A percentile compares a stretch with the other conserved stretches of the same genome.
phyloP scores from a whole-genome alignment of 768 basidiomycete genomes.

The Hydnomerulius pinastri region DNA sequence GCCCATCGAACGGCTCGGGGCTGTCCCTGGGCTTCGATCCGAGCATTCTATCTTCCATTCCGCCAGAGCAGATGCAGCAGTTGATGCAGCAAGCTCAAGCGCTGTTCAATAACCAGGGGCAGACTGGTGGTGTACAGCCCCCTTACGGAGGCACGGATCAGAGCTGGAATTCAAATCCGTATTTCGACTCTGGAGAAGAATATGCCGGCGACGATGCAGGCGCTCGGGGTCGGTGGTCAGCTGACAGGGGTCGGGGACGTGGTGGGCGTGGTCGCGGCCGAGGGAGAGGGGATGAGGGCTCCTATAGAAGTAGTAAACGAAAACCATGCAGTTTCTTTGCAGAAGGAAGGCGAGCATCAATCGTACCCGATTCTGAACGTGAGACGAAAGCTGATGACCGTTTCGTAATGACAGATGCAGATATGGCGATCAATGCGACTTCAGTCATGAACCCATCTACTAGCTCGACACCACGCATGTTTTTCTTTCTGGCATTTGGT shows the following conservation, averaged over 20 bases:
- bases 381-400: conserved; percentile 38
- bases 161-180: conserved; percentile 45
- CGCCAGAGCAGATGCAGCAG: conserved; percentile 64
- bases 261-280: conserved; percentile 63
- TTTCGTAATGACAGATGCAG: conserved; percentile 73
- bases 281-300: conserved; percentile 55
- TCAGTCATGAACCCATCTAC: conserved; percentile 61
- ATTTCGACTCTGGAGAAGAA: conserved; percentile 49
- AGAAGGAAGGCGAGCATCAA: conserved; percentile 88
- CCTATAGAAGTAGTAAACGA: conserved; percentile 80
- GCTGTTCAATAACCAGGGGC: conserved; percentile 31
- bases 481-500: conserved; percentile 11
- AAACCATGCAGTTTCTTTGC: conserved; percentile 89
- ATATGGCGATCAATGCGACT: conserved; percentile 88
- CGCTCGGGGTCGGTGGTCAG: conserved; percentile 47
- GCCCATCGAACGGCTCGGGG: conserved; percentile 32
- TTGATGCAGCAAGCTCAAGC: conserved; percentile 50
- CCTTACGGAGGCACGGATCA: conserved; percentile 41
- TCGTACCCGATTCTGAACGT: conserved; percentile 32
- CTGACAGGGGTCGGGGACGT: conserved; percentile 52
- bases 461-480: conserved; percentile 13
- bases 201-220: conserved; percentile 45
- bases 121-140: conserved; percentile 33
- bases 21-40: conserved; percentile 44
- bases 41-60: conserved; percentile 41